These are phyloP conservation scores for Globisporangium apiculatum DNA, from an alignment of 352 stramenopile genomes.

Conservation along the genomic window DNA sequence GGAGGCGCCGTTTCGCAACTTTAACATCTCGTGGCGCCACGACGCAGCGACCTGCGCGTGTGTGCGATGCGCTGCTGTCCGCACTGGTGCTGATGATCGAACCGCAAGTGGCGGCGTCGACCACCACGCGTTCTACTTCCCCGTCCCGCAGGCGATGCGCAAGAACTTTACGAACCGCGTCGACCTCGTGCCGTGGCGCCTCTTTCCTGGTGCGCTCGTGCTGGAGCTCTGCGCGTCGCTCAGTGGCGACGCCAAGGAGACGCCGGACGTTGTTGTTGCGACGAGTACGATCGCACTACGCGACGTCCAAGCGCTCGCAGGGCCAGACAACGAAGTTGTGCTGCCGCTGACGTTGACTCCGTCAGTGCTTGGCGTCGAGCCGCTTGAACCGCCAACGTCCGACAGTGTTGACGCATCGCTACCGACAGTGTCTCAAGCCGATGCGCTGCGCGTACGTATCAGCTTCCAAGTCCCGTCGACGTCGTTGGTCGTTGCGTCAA, in stretches of 20 bases:
- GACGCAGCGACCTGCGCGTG: constrained; percentile 40
- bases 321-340: constrained; percentile 29
- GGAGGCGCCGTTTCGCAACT: constrained; percentile 66
- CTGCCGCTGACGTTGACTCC: constrained; percentile 32
- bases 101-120: constrained; percentile 35
- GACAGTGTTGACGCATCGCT: neutral
- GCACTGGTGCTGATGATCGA: no score
- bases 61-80: constrained; percentile 23
- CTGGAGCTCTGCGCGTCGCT: constrained; percentile 74
- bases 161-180: constrained; percentile 74
- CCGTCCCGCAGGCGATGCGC: constrained; percentile 60
- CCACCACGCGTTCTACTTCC: constrained; percentile 81
- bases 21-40: constrained; percentile 74
- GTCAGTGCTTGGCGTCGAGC: neutral
- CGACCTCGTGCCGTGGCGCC: constrained; percentile 68
- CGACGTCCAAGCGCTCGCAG: constrained; percentile 18
- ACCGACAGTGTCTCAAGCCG: neutral
- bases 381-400: neutral
- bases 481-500: neutral
- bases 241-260: constrained; percentile 61
- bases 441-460: constrained; percentile 48
- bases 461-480: constrained; percentile 19
- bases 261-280: constrained; percentile 54
- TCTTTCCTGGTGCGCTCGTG: constrained; percentile 61
- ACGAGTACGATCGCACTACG: constrained; percentile 43